Evolutionary conservation across 2,329 filamentous ascomycete genomes (phyloP).

Genomic region (Sordariomycetes sp.): DNA sequence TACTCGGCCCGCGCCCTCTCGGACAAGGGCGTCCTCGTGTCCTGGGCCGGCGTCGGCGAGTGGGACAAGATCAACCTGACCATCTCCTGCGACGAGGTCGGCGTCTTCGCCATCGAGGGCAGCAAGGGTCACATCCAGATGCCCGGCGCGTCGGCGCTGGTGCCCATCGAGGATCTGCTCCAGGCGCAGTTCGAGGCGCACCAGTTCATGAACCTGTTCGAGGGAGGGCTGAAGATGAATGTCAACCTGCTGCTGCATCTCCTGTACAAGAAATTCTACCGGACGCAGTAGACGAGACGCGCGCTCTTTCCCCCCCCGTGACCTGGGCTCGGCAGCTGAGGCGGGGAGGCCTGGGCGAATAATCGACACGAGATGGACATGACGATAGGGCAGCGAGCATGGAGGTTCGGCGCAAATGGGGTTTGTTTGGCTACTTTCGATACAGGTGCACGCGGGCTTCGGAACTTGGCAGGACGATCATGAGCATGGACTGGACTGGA

Average conservation of each 20-base stretch:
- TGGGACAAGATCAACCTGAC: slow-evolving; percentile 92
- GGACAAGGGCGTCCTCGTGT: slow-evolving; percentile 88
- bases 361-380: too few species aligned
- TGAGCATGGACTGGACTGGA: too few species aligned
- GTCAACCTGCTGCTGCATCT: slow-evolving; percentile 95
- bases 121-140: slow-evolving; percentile 91
- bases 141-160: slow-evolving; percentile 78
- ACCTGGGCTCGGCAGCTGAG: too few species aligned
- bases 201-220: slow-evolving; percentile 93
- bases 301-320: too few species aligned
- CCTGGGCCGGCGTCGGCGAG: slow-evolving; percentile 80
- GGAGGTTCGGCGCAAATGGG: too few species aligned
- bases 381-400: too few species aligned
- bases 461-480: too few species aligned
- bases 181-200: slow-evolving; percentile 97
- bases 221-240: slow-evolving; percentile 76
- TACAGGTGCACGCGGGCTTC: too few species aligned
- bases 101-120: slow-evolving; percentile 87
- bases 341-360: too few species aligned
- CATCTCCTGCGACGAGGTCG: slow-evolving; percentile 88
- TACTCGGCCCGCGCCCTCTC: slow-evolving; percentile 83
- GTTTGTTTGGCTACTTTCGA: too few species aligned
- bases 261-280: slow-evolving; percentile 98
- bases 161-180: slow-evolving; percentile 86
- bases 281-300: slow-evolving; percentile 57